These are phyloP conservation scores for Phytophthora chlamydospora DNA, from an alignment of 352 stramenopile genomes.

Conservation along the genomic window DNA sequence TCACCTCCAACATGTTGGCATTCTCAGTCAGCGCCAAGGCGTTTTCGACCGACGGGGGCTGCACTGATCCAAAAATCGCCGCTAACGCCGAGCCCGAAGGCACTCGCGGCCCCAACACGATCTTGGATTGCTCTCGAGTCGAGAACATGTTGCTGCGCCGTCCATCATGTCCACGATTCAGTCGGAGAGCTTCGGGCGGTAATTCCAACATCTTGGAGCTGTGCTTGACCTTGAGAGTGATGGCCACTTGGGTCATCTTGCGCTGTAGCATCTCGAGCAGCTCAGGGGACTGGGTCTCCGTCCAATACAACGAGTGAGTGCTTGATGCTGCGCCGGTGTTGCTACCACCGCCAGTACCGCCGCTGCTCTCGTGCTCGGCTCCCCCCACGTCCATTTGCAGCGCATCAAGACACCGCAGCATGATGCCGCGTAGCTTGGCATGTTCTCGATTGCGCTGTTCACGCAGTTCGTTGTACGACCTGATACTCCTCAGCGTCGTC, in stretches of 20 bases:
- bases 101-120: conserved; percentile 59
- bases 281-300: conserved; percentile 50
- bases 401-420: conserved; percentile 70
- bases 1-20: conserved; percentile 36
- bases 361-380: conserved; percentile 9
- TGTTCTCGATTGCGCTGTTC: conserved; percentile 61
- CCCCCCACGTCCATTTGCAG: conserved; percentile 38
- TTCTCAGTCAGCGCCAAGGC: conserved; percentile 57
- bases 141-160: conserved; percentile 64
- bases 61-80: conserved; percentile 53
- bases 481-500: conserved; percentile 33
- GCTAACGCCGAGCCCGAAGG: conserved; percentile 51
- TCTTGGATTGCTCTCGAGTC: conserved; percentile 55
- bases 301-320: conserved; percentile 43
- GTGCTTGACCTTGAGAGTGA: conserved; percentile 64
- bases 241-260: conserved; percentile 69
- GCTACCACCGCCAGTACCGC: background rate
- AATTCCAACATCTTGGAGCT: conserved; percentile 34
- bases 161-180: conserved; percentile 23
- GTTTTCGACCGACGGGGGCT: conserved; percentile 56
- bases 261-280: conserved; percentile 67
- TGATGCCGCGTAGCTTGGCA: conserved; percentile 49
- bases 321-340: background rate
- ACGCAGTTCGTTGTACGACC: conserved; percentile 58
- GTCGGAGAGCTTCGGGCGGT: conserved; percentile 30